A percentile compares a stretch with the other conserved stretches of the same genome.
phyloP scores from a whole-genome alignment of 768 basidiomycete genomes.

The Tricholomella constricta region DNA sequence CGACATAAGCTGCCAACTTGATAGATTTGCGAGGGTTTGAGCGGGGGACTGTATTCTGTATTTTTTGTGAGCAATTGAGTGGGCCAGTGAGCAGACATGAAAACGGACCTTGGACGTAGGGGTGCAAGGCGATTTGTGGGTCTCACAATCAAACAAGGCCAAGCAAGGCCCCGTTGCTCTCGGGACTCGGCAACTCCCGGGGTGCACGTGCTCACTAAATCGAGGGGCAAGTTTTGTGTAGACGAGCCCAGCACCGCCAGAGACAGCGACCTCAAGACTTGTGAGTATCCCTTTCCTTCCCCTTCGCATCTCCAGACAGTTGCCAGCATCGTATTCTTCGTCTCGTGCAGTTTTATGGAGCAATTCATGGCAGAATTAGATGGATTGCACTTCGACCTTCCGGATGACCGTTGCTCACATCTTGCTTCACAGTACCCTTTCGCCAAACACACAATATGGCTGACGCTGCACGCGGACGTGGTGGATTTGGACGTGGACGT shows the following conservation, averaged over 20 bases:
- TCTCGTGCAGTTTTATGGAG: constrained; percentile 11
- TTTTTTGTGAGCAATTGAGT: neutral
- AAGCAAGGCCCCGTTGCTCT: constrained; percentile 6
- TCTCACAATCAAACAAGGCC: constrained; percentile 16
- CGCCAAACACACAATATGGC: constrained; percentile 59
- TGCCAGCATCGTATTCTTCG: constrained; percentile 2
- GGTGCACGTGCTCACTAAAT: constrained; percentile 12
- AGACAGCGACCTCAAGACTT: constrained; percentile 41
- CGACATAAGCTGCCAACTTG: constrained; percentile 91
- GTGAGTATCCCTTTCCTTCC: constrained; percentile 33
- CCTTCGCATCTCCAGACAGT: constrained; percentile 3
- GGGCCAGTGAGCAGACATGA: neutral
- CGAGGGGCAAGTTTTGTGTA: constrained; percentile 16
- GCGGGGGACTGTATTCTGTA: constrained; percentile 15
- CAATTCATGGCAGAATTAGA: constrained; percentile 21
- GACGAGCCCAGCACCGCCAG: constrained; percentile 34
- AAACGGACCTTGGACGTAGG: constrained; percentile 15
- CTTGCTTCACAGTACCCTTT: constrained; percentile 18
- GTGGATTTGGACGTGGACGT: constrained; percentile 84
- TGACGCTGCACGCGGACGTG: constrained; percentile 73
- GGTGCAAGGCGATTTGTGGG: constrained; percentile 3
- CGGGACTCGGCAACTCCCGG: constrained; percentile 17
- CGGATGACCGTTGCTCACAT: constrained; percentile 45
- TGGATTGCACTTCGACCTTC: constrained; percentile 48
- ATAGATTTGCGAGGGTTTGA: constrained; percentile 34